Evolutionary conservation across 108 stramenopile species (phyloP).

Genomic region (Epithemia pelagica): DNA sequence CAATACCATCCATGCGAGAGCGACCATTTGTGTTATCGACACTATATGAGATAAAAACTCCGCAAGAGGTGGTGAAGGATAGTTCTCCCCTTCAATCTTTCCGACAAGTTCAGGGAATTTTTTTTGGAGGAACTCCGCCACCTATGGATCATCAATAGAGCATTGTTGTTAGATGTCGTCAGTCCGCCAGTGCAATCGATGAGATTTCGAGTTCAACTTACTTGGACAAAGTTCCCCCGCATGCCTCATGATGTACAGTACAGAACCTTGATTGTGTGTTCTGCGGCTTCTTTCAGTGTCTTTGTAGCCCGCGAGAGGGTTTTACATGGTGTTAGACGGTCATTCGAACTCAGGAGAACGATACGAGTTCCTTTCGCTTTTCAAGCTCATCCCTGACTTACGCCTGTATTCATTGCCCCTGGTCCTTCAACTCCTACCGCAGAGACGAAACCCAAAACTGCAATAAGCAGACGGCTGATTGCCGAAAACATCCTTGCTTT

Average conservation of each 20-base stretch:
- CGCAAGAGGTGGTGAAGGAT: conserved; percentile 50
- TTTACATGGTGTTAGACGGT: too few species aligned
- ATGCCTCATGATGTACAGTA: conserved; percentile 73
- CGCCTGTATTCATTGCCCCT: background rate
- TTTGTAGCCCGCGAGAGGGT: background rate
- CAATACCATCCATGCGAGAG: conserved; percentile 34
- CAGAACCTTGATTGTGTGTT: conserved; percentile 32
- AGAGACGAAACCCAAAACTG: background rate
- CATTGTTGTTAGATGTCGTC: too few species aligned
- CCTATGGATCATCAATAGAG: too few species aligned
- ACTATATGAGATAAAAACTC: conserved; percentile 31
- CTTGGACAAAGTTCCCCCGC: conserved; percentile 70
- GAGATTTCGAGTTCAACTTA: too few species aligned
- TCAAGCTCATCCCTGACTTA: too few species aligned
- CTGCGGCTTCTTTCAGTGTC: conserved; percentile 4
- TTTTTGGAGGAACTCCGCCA: conserved; percentile 55
- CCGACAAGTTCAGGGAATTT: conserved; percentile 56
- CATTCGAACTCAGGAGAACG: too few species aligned
- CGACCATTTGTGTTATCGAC: conserved; percentile 34
- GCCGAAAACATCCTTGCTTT: background rate
- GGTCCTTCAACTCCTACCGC: background rate
- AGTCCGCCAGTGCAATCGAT: too few species aligned
- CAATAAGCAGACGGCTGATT: background rate
- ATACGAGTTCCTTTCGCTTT: too few species aligned
- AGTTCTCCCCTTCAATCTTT: conserved; percentile 53